Evolutionary conservation across 257 asterid genomes (phyloP).

Genomic region (Salvia hispanica): DNA sequence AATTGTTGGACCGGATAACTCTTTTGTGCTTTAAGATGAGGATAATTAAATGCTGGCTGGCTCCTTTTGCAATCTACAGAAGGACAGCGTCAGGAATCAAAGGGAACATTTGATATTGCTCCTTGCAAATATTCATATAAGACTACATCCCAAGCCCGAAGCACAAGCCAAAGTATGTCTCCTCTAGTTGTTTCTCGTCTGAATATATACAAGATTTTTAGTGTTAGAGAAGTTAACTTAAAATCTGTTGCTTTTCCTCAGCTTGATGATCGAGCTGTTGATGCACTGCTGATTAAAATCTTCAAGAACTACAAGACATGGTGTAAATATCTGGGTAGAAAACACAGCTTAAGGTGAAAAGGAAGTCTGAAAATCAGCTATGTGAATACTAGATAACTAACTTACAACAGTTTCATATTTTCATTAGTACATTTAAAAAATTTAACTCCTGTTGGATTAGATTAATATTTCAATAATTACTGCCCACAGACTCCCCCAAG

Average conservation of each 20-base stretch:
- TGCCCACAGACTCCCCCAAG: conserved; percentile 82
- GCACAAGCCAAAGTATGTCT: conserved; percentile 78
- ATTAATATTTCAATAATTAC: conserved; percentile 20
- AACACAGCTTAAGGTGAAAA: conserved; percentile 89
- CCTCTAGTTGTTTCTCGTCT: conserved; percentile 26
- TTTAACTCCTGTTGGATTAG: conserved; percentile 24
- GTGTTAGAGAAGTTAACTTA: conserved; percentile 30
- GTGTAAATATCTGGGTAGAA: conserved; percentile 94
- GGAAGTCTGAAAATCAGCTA: conserved; percentile 9
- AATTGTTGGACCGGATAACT: conserved; percentile 30
- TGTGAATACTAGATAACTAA: not conserved
- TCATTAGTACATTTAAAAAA: not conserved
- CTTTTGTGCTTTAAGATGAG: conserved; percentile 24
- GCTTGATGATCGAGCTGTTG: conserved; percentile 97
- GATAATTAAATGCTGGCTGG: conserved; percentile 27
- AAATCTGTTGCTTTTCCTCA: conserved; percentile 33
- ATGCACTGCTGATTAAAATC: conserved; percentile 84
- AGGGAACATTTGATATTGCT: conserved; percentile 87
- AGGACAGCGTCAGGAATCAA: conserved; percentile 93
- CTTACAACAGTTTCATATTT: not conserved
- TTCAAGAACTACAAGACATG: conserved; percentile 98
- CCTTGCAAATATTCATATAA: conserved; percentile 84
- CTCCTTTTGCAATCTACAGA: conserved; percentile 61
- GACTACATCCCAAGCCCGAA: conserved; percentile 91
- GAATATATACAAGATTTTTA: conserved; percentile 13